Evolutionary conservation across 2,329 filamentous ascomycete species (phyloP).

Genomic region (Grosmannia penicillata): DNA sequence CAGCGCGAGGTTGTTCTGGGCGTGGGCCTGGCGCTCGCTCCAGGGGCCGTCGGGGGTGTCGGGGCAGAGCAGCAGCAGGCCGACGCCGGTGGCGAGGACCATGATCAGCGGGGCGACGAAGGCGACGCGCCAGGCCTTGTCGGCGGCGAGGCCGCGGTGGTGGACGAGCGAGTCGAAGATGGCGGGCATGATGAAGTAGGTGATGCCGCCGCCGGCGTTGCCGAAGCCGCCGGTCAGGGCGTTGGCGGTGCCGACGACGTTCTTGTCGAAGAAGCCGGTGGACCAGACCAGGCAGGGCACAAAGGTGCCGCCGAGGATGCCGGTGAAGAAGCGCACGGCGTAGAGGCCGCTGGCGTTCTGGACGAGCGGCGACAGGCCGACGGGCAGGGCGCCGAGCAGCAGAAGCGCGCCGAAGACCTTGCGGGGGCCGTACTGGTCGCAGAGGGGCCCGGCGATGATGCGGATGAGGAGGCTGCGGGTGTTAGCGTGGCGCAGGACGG

Average conservation of each 20-base stretch:
- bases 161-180: constrained; percentile 64
- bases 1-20: constrained; percentile 34
- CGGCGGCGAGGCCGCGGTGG: constrained; percentile 41
- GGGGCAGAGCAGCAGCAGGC: constrained; percentile 58
- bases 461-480: constrained; percentile 51
- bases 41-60: constrained; percentile 76
- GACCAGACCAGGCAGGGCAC: constrained; percentile 88
- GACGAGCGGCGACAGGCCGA: constrained; percentile 67
- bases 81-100: constrained; percentile 49
- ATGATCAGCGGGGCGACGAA: constrained; percentile 76
- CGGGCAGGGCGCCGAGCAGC: constrained; percentile 65
- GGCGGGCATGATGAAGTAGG: constrained; percentile 87
- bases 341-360: constrained; percentile 54
- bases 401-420: constrained; percentile 65
- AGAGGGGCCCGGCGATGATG: constrained; percentile 65
- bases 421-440: constrained; percentile 71
- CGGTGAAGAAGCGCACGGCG: constrained; percentile 63
- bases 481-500: not conserved
- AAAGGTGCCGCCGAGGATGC: constrained; percentile 63
- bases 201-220: constrained; percentile 79
- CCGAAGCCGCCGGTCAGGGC: constrained; percentile 73
- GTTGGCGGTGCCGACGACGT: constrained; percentile 79
- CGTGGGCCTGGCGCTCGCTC: constrained; percentile 52
- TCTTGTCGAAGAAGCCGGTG: constrained; percentile 87
- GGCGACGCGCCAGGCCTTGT: constrained; percentile 68